phyloP scores from a whole-genome alignment of 2,329 filamentous ascomycete genomes.

The Nigrospora oryzae region DNA sequence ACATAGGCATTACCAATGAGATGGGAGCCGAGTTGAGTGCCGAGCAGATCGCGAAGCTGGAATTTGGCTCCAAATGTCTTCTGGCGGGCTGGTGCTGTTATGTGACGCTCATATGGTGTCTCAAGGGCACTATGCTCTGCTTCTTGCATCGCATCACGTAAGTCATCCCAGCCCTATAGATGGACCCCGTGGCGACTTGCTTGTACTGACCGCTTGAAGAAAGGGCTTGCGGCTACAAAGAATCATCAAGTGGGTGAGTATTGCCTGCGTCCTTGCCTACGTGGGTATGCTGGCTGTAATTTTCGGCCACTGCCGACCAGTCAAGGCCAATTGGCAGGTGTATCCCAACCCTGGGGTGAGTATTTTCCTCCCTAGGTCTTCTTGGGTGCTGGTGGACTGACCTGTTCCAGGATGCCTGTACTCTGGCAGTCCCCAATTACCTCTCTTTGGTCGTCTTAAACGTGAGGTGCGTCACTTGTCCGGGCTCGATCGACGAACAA shows the following conservation, averaged over 20 bases:
- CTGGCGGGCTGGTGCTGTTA: constrained; percentile 30
- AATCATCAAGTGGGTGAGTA: neutral
- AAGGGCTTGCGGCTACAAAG: neutral
- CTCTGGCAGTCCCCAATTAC: constrained; percentile 1
- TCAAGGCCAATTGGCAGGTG: neutral
- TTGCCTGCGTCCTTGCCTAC: neutral
- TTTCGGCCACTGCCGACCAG: neutral
- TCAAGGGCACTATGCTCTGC: constrained; percentile 34
- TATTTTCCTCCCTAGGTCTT: neutral
- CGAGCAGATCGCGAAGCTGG: constrained; percentile 16
- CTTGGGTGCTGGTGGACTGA: no score
- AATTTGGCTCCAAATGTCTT: constrained; percentile 18
- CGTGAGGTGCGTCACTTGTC: neutral
- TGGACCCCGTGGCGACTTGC: neutral
- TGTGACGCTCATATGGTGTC: constrained; percentile 30
- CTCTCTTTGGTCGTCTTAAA: neutral
- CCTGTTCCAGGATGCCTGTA: neutral
- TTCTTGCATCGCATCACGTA: constrained; percentile 34
- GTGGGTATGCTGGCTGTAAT: constrained; percentile 1
- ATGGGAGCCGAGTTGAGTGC: constrained; percentile 19
- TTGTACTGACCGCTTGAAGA: neutral
- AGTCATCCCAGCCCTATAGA: constrained; percentile 4
- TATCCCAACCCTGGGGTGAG: neutral
- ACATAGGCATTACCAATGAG: constrained; percentile 24
- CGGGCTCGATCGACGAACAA: no score